phyloP scores from a whole-genome alignment of 768 basidiomycete species.

The Mycena filopes region DNA sequence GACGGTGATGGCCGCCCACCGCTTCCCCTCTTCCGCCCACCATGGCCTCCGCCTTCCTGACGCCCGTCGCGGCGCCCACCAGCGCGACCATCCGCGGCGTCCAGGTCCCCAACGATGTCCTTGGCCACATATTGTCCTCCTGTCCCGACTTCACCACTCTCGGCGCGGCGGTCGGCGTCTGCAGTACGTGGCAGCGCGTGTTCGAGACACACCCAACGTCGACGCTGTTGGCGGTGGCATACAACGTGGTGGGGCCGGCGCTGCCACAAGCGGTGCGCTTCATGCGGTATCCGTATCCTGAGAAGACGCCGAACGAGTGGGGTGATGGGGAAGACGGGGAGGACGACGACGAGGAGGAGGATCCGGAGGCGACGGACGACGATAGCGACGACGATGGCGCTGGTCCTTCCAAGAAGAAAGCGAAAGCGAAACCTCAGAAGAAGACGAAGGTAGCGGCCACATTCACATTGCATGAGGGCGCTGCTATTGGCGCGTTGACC shows the following conservation, averaged over 20 bases:
- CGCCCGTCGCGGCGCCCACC: conserved; percentile 5
- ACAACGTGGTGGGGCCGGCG: conserved; percentile 23
- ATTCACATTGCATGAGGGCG: background rate
- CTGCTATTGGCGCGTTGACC: conserved; percentile 17
- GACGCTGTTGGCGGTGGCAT: conserved; percentile 13
- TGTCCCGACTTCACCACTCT: conserved; percentile 27
- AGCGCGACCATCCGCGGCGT: conserved; percentile 6
- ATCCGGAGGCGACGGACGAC: conserved; percentile 14
- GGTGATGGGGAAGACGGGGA: conserved; percentile 8
- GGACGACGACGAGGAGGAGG: conserved; percentile 15
- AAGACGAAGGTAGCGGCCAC: background rate
- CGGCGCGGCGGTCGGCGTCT: conserved; percentile 15
- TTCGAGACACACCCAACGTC: conserved; percentile 15
- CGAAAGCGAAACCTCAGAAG: background rate
- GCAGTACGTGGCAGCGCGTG: conserved; percentile 19
- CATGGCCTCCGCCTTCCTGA: conserved; percentile 24
- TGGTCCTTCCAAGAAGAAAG: background rate
- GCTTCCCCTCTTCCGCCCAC: background rate
- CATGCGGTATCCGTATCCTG: conserved; percentile 29
- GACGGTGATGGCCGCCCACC: background rate
- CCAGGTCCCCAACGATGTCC: conserved; percentile 6
- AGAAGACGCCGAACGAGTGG: conserved; percentile 28
- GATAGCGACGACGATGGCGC: conserved; percentile 5
- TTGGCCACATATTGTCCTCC: conserved; percentile 1
- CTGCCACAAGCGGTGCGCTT: conserved; percentile 27